phyloP scores from a whole-genome alignment of 2,329 filamentous ascomycete species.

The Fusarium sp. region DNA sequence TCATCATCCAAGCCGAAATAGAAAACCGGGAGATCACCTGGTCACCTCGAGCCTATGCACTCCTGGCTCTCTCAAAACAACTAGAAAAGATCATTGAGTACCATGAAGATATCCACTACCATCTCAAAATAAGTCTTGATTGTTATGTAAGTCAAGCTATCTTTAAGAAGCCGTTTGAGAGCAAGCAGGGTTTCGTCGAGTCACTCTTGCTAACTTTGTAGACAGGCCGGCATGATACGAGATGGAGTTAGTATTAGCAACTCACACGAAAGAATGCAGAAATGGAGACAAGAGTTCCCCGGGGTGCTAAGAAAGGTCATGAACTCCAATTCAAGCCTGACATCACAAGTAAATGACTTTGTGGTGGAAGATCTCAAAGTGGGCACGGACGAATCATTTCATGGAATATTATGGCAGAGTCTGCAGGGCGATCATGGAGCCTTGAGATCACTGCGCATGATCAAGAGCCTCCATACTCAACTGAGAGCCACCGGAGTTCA shows the following conservation, averaged over 20 bases:
- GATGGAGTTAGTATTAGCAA: not conserved
- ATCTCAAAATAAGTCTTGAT: too few relatives aligned
- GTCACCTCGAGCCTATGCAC: too few relatives aligned
- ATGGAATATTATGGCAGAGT: slow-evolving; percentile 1
- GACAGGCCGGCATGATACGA: not conserved
- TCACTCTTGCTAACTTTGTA: not conserved
- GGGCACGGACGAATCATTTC: not conserved
- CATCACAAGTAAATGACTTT: not conserved
- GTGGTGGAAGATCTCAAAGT: not conserved
- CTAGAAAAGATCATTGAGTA: too few relatives aligned
- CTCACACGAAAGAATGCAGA: not conserved
- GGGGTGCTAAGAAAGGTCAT: not conserved
- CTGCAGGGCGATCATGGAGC: not conserved
- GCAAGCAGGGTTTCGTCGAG: too few relatives aligned
- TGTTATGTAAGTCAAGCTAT: too few relatives aligned
- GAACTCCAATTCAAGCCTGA: not conserved
- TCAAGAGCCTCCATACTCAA: not conserved
- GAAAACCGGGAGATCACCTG: too few relatives aligned
- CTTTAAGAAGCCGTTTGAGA: too few relatives aligned
- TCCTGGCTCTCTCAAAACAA: too few relatives aligned
- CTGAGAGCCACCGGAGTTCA: not conserved
- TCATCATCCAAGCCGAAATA: too few relatives aligned
- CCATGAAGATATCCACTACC: too few relatives aligned
- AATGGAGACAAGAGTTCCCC: not conserved
- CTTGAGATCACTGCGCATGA: not conserved